Evolutionary conservation across 163 green algal species (phyloP), one percentile per base, ranked within the genome.

Genomic region (Volvox carteri): DNA sequence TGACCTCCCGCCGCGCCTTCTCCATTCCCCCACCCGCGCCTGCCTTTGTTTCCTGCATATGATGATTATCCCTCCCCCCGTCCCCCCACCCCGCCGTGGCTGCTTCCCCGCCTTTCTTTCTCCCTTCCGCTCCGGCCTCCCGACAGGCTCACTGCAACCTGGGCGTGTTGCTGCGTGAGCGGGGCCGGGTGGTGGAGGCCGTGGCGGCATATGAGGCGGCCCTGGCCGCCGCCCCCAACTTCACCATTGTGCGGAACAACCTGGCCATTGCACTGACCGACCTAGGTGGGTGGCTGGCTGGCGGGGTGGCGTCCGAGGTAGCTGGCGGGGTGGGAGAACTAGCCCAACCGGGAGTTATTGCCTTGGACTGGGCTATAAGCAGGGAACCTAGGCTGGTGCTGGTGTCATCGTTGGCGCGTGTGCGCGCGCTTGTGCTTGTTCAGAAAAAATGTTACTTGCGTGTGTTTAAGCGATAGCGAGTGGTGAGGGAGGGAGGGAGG

Each of bases 141-240:
- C 35, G 62, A 5, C 90, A 97, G 92, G 94, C 96, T 9, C 94
- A 96, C 73, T 99, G 98, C 96, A 99, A 99, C 93, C 90, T 98
- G 91, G 98, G 96, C 2, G 97, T 99, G 6, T 37, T 86, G 74
- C 54, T 85, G 30, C 80, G 86, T 33, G 90, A 97, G 80, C 88
- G 93, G 48, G 94, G 94, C 16, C 41, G 91, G 37, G 60, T 99
- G 41, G 90, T 96, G 44, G 91, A 94, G 46, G 96, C 97, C 12
- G 88, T 98, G 19, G 88, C 91, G 35, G 91, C 92, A 0, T 99
- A 99, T 68, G 93, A 98, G 89, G 88, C 79, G 12, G 98, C 98
- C 5, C 90, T 98, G n/a, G 80, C 67, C 60, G 88, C 93, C 1
- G 93, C 96, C 0, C 97, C 97, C n/a, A 95, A 96, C 90, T 95